Base-by-base conservation (phyloP, 257 asterid genomes). In the Coffea eugenioides region DNA sequence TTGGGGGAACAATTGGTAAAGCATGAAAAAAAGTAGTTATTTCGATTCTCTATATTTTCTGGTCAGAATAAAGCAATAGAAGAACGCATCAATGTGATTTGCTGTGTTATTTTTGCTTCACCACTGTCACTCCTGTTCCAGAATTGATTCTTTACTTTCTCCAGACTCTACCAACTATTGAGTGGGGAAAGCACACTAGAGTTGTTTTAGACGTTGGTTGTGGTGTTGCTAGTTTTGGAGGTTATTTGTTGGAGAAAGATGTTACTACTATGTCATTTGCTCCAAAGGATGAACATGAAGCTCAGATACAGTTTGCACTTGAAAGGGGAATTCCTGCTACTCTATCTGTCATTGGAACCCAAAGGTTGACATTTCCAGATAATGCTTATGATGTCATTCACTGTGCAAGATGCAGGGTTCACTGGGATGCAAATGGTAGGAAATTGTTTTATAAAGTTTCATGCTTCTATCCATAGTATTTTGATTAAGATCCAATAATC, bases 181-280 rank as follows among this genome's bases (percentile, higher is more conserved):
- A 79, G 76, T 91, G 94, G 93, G 98, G 99, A 59, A 96, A 87
- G 88, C 92, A 85, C 83, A 94, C 91, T 20, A 88, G 98, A 88
- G 97, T 91, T 51, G 73, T 92, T 86, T 84, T 96, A 80, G 99
- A 96, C 80, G 98, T 96, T 82, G 99, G 99, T 52, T 96, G 97
- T 74, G 99, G 99, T 59, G 99, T 96, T 87, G 98, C 99, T 85
- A 96, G 97, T 91, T 96, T 96, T 78, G 98, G 99, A 76, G 98
- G 99, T 79, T 80, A 91, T 80, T 86, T 96, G 80, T 88, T 96
- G 82, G 95, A 94, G 73, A 93, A 83, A 85, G 84, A 86, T 84
- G 98, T 92, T 46, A 80, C 92, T 79, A 90, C 99, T 41, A 87
- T 94, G 98, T 96, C 99, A 56, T 91, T 96, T 59, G 99, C 99